Base-by-base conservation (phyloP, 2,329 filamentous ascomycete species). In the Cytospora leucostoma region DNA sequence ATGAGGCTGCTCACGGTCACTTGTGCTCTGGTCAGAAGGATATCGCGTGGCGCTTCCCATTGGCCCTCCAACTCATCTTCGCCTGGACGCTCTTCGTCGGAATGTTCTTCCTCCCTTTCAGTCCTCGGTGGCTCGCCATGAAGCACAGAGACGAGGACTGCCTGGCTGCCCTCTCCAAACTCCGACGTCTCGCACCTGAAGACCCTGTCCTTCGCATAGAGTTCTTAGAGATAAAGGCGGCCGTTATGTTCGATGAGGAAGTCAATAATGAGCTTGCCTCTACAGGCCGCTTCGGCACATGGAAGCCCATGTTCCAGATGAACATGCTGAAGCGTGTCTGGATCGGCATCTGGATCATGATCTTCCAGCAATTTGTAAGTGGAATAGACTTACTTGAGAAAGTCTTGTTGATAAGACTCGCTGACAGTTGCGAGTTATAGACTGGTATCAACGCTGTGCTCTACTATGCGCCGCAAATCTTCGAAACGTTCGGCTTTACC, bases 161-260 rank as follows among this genome's bases (percentile, higher is more conserved):
- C 32, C 50, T 70, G 47, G 50, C 59, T 8, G 52, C 68, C 7
- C 61, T 74, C 4, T 68, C 68, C 8, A 63, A 65, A 27, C 65
- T 74, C 27, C 70, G 71, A 15, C 59, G 67, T 10, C 64, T 71
- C 4, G 49, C 66, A 11, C 33, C 51, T 0, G 67, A 70, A 19
- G 65, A 72, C 51, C 65, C 66, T 1, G 50, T 67, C 10, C 56
- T 73, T 33, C 65, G 67, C n/a, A 60, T 68, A 27, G 72, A 74
- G 58, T 71, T 68, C 55, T 67, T 71, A 17, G 71, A 72, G 60
- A 73, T 74, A 62, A 70, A 71, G 33, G 70, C 69, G 1, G 65
- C 67, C 13, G 58, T 69, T 12, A 66, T 70, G 19, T 71, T 72
- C 33, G 70, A 73, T 40, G 64, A 68, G 49, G 66, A 69, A 50